These are phyloP conservation scores for Trametes sp. DNA, from an alignment of 1,284 basidiomycete species.

Conservation along the genomic window DNA sequence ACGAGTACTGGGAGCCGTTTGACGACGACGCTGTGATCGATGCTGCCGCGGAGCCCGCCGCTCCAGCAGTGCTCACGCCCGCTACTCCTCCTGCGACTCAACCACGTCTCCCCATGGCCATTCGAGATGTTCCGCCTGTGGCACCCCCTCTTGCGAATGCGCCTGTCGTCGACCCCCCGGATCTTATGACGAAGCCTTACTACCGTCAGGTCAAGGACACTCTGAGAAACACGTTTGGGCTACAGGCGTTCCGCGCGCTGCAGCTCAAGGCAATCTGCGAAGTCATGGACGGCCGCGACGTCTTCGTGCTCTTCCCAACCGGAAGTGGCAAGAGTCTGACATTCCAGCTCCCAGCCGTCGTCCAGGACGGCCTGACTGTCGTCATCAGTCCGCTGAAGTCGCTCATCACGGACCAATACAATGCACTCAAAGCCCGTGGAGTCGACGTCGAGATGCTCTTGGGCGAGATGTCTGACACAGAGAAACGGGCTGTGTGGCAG, in stretches of 20 bases:
- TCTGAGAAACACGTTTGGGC: constrained; percentile 71
- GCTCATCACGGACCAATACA: constrained; percentile 92
- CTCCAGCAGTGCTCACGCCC: background rate
- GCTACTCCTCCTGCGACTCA: constrained; percentile 26
- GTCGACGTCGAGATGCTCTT: constrained; percentile 82
- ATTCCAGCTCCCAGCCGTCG: constrained; percentile 89
- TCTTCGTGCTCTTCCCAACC: constrained; percentile 97
- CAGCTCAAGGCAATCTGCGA: constrained; percentile 90
- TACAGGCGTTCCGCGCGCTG: constrained; percentile 80
- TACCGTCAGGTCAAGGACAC: constrained; percentile 69
- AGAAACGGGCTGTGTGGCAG: constrained; percentile 48
- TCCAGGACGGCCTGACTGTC: constrained; percentile 82
- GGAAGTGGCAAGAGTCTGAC: constrained; percentile 95
- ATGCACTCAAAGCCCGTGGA: constrained; percentile 67
- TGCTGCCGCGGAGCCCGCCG: constrained; percentile 1
- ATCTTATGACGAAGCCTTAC: constrained; percentile 44
- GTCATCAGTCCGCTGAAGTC: constrained; percentile 92
- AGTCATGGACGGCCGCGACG: constrained; percentile 83
- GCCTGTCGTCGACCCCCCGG: background rate
- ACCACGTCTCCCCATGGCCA: constrained; percentile 4
- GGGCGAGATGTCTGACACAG: constrained; percentile 59
- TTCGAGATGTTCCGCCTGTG: background rate
- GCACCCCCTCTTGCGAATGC: constrained; percentile 8
- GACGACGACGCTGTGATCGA: constrained; percentile 15
- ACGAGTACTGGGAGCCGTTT: constrained; percentile 24